Evolutionary conservation across 306 rosid genomes (phyloP).

Genomic region (Dryas octopetala): DNA sequence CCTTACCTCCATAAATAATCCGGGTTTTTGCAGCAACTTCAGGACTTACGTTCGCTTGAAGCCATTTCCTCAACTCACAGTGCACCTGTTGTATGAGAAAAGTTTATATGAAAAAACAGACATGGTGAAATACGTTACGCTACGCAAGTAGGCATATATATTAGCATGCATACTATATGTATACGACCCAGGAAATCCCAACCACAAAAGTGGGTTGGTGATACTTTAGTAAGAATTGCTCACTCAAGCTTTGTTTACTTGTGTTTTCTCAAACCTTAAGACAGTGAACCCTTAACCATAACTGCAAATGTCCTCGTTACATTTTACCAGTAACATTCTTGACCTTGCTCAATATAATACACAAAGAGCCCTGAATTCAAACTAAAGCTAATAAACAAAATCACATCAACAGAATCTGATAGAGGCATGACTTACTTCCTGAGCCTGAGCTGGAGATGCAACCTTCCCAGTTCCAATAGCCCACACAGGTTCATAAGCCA

Average conservation of each 20-base stretch:
- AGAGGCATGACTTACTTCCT: conserved; percentile 39
- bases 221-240: neutral
- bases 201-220: neutral
- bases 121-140: neutral
- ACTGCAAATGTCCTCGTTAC: neutral
- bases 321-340: neutral
- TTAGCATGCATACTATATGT: neutral
- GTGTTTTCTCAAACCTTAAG: neutral
- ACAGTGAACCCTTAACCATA: neutral
- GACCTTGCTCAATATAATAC: neutral
- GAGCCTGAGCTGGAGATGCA: conserved; percentile 65
- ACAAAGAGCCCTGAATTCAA: neutral
- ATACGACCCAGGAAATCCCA: neutral
- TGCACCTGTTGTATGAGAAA: conserved; percentile 33
- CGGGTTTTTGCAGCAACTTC: conserved; percentile 44
- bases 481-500: conserved; percentile 94
- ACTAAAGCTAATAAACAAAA: neutral
- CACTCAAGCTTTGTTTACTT: neutral
- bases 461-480: conserved; percentile 95
- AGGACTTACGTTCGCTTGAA: conserved; percentile 32
- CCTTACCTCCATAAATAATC: conserved; percentile 46
- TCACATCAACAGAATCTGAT: neutral
- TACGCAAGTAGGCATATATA: too few relatives aligned
- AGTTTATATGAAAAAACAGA: neutral
- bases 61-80: conserved; percentile 46